phyloP scores from a whole-genome alignment of 345 rosid genomes.

The Arabidopsis suecica region DNA sequence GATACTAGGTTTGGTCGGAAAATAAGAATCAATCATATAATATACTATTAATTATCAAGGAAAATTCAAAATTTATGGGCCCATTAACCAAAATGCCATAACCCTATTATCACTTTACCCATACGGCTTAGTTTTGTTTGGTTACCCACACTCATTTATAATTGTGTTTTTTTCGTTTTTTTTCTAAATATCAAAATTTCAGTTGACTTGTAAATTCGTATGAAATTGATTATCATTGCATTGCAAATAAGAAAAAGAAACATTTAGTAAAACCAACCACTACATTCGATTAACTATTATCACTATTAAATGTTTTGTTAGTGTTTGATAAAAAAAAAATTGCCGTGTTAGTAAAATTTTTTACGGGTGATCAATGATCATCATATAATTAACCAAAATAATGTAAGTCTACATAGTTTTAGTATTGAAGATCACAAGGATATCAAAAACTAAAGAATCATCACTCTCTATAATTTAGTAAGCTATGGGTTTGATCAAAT shows the following conservation, averaged over 20 bases:
- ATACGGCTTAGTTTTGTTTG: constrained; percentile 32
- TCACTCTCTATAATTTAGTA: not conserved
- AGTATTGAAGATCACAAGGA: too few relatives aligned
- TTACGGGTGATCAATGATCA: too few relatives aligned
- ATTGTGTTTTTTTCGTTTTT: not conserved
- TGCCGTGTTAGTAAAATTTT: too few relatives aligned
- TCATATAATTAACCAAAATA: too few relatives aligned
- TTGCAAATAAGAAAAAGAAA: not conserved
- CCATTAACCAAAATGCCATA: constrained; percentile 24
- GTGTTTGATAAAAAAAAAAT: too few relatives aligned
- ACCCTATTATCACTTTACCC: constrained; percentile 33
- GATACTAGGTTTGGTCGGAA: constrained; percentile 36
- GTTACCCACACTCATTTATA: constrained; percentile 36
- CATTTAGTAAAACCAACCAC: not conserved
- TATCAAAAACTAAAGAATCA: not conserved
- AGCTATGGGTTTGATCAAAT: not conserved
- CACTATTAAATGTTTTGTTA: not conserved
- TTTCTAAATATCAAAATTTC: not conserved
- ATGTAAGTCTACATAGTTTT: too few relatives aligned
- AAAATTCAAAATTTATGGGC: not conserved
- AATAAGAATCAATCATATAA: constrained; percentile 30
- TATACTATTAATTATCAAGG: not conserved
- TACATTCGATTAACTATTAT: not conserved
- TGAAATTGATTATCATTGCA: not conserved
- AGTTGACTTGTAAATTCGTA: not conserved